These are phyloP conservation scores for Talaromyces sp. DNA, from an alignment of 2,329 filamentous ascomycete species.

Conservation along the genomic window DNA sequence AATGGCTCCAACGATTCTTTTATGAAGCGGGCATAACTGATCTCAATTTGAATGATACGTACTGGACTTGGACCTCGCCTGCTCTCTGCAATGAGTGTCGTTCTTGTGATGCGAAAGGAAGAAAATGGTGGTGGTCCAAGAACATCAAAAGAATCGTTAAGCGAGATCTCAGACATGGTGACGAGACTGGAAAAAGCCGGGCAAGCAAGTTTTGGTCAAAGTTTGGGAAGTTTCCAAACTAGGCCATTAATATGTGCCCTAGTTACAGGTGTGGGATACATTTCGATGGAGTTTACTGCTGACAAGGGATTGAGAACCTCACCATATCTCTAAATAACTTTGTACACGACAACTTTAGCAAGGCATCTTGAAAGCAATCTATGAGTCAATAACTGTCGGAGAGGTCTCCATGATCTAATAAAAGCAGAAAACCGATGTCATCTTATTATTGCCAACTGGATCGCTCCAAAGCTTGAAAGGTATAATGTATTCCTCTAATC, in stretches of 20 bases:
- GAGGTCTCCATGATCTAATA: background rate
- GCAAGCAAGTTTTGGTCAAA: background rate
- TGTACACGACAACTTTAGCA: background rate
- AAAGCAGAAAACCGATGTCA: background rate
- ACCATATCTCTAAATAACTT: background rate
- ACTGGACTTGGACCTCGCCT: background rate
- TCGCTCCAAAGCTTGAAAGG: background rate
- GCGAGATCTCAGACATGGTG: background rate
- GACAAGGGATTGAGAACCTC: background rate
- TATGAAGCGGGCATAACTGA: background rate
- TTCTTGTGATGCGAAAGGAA: background rate
- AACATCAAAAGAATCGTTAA: background rate
- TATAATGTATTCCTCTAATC: background rate
- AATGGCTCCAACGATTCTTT: background rate
- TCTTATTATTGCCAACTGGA: background rate
- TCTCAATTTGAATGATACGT: background rate
- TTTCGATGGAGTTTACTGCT: background rate
- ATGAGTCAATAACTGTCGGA: background rate
- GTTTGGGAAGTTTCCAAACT: background rate
- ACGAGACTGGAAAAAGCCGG: background rate
- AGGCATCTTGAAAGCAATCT: background rate
- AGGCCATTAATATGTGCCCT: background rate
- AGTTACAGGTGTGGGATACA: background rate
- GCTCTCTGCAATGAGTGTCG: background rate
- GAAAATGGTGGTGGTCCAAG: background rate